Percentiles rank a stretch among this genome's conserved stretches.
Conservation (phyloP, 352 stramenopile genomes). For the Globisporangium recalcitrans region DNA sequence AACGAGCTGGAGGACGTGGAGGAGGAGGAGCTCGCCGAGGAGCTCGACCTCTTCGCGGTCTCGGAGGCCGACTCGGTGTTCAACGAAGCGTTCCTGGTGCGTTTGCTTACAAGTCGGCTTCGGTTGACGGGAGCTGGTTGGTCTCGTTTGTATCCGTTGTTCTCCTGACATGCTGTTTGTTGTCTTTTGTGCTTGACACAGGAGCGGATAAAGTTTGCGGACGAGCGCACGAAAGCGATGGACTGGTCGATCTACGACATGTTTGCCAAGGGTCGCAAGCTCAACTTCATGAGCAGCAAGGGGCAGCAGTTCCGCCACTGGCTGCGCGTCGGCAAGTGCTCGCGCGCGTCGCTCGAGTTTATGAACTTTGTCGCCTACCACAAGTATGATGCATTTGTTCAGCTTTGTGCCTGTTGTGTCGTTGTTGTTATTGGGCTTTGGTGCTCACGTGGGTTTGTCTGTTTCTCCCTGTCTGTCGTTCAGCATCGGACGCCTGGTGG, state of each 20-base stretch:
- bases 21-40: constrained; percentile 76
- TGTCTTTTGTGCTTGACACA: constrained; percentile 12
- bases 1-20: constrained; percentile 77
- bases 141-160: not conserved
- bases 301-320: constrained; percentile 63
- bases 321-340: constrained; percentile 57
- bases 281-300: constrained; percentile 84
- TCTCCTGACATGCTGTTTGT: not conserved
- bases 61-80: constrained; percentile 74
- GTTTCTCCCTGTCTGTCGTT: not conserved
- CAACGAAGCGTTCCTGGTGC: constrained; percentile 64
- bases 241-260: constrained; percentile 79
- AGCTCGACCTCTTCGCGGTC: constrained; percentile 81
- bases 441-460: not conserved
- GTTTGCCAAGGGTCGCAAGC: constrained; percentile 71
- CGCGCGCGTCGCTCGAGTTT: constrained; percentile 74
- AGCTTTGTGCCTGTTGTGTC: constrained; percentile 16
- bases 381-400: constrained; percentile 44
- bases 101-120: not conserved
- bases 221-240: constrained; percentile 79
- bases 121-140: too few relatives aligned
- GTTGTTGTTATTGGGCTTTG: not conserved
- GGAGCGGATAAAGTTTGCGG: constrained; percentile 81
- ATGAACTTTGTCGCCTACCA: constrained; percentile 85
- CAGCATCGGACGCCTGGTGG: constrained; percentile 77